Evolutionary conservation across 2,329 filamentous ascomycete species (phyloP), one percentile per base, ranked within the genome.

Genomic region (Nothopassalora personata): DNA sequence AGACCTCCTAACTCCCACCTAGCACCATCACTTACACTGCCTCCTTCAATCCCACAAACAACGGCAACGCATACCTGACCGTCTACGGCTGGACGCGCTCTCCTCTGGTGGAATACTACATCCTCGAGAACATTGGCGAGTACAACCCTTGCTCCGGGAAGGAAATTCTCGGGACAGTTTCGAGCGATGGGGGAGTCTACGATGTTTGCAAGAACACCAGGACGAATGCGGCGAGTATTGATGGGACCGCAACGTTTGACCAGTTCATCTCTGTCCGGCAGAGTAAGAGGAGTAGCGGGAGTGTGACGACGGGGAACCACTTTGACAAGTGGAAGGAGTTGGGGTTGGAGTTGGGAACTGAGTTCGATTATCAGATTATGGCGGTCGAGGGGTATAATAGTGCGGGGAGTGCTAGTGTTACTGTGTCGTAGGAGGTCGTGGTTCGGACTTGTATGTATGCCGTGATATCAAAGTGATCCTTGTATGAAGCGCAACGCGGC

Each of bases 21-120:
- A 63, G 66, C n/a, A 56, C 58, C 36, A 67, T 68, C 60, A 64
- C 53, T 6, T 69, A 63, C 60, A 53, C 54, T 9, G 64, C 61
- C 13, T 30, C 57, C 30, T 62, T 60, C 61, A 54, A 58, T 9
- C 51, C 64, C 30, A 43, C 39, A n/a, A 45, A 56, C 28, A 60
- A 62, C 46, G 47, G 55, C 63, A 81, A 82, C 73, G 68, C 68
- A 33, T 84, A 84, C 68, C 75, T 86, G 15, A 72, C 81, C 10
- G 71, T 85, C 5, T 85, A 85, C 67, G 82, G 82, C 55, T 85
- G 83, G 81, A 81, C 78, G 2, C 73, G 68, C 15, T 76, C 74
- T 66, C 80, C 80, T 0, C 71, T 82, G 13, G 75, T 83, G 65
- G 81, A 84, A 64, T 84, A 83, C 73, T 84, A 85, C 73, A 79